These are phyloP conservation scores for Aspergillus pseudoglaucus DNA, from an alignment of 2,329 filamentous ascomycete genomes.

Conservation along the genomic window DNA sequence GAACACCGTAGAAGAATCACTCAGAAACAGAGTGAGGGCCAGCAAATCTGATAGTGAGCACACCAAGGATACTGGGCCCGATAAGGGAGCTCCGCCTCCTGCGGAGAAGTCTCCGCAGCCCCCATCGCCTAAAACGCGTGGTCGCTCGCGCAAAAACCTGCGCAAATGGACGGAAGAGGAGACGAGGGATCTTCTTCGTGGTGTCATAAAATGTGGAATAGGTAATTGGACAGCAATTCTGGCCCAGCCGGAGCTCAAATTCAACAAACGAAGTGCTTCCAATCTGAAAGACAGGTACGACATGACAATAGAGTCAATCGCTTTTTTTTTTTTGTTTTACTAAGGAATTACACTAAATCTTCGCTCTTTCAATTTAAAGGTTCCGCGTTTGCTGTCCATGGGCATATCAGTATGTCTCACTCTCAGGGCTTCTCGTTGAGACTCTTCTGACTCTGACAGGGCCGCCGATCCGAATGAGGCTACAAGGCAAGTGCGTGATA, in stretches of 20 bases:
- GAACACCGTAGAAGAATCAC: conserved; percentile 8
- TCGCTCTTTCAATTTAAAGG: conserved; percentile 20
- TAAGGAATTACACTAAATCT: neutral
- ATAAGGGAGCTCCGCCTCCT: conserved; percentile 1
- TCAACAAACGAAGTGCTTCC: conserved; percentile 53
- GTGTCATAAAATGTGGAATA: conserved; percentile 56
- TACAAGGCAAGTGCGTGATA: conserved; percentile 30
- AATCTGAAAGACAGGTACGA: conserved; percentile 56
- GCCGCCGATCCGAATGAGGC: conserved; percentile 32
- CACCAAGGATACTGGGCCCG: conserved; percentile 1
- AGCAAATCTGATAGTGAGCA: conserved; percentile 6
- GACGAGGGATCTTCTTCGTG: conserved; percentile 51
- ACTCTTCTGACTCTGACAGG: conserved; percentile 8
- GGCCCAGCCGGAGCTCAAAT: conserved; percentile 49
- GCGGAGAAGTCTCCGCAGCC: conserved; percentile 14
- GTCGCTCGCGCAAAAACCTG: conserved; percentile 44
- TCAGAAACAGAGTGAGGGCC: conserved; percentile 3
- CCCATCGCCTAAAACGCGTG: conserved; percentile 26
- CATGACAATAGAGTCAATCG: conserved; percentile 7
- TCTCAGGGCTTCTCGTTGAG: neutral
- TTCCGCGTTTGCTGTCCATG: conserved; percentile 52
- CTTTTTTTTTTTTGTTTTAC: conserved; percentile 15
- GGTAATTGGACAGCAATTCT: conserved; percentile 61
- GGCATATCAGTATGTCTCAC: conserved; percentile 31
- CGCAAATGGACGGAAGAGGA: conserved; percentile 57